Evolutionary conservation across 2,329 filamentous ascomycete genomes (phyloP), one percentile per base, ranked within the genome.

Genomic region (Phaeosphaeriaceae sp.): DNA sequence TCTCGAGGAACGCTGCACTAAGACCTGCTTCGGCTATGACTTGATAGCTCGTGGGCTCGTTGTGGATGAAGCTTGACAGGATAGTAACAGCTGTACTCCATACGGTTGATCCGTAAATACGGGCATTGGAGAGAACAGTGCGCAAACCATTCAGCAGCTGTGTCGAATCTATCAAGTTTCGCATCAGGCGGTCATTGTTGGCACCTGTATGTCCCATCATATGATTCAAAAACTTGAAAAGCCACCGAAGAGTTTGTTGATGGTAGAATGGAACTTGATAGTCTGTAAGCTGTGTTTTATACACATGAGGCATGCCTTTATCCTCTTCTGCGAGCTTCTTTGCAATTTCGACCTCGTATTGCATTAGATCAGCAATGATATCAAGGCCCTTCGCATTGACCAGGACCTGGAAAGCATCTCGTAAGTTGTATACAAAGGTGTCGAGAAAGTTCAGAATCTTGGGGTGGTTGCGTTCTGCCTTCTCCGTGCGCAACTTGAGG

Each of bases 51-150:
- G 94, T 99, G 0, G 94, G 94, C 66, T 99, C 94, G 68, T 97
- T 97, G 75, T 99, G 95, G 64, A 99, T 96, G 73, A 99, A 99
- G 63, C 91, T 93, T 67, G 90, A 94, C 42, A 99, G 79, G 48
- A 97, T 93, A 46, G 88, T 92, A 54, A 96, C 90, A 6, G 92
- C 89, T 70, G 92, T 92, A 40, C 92, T 96, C 94, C 94, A 99
- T 4, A 97, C 91, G 50, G 94, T 88, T 2, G 93, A 94, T 11
- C 94, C 94, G 69, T 92, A 99, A 30, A 87, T 80, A 43, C 80
- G 80, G 30, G 89, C 87, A 63, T 96, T 88, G 56, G 88, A 86
- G 56, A 97, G 88, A 37, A 99, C 90, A 30, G 86, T 82, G 45
- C 90, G 87, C 42, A 99, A 81, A 48, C 89, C 90, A 17, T 80